Conservation (phyloP, 192 early-diverging fungal species). For the Gryganskiella cystojenkinii region DNA sequence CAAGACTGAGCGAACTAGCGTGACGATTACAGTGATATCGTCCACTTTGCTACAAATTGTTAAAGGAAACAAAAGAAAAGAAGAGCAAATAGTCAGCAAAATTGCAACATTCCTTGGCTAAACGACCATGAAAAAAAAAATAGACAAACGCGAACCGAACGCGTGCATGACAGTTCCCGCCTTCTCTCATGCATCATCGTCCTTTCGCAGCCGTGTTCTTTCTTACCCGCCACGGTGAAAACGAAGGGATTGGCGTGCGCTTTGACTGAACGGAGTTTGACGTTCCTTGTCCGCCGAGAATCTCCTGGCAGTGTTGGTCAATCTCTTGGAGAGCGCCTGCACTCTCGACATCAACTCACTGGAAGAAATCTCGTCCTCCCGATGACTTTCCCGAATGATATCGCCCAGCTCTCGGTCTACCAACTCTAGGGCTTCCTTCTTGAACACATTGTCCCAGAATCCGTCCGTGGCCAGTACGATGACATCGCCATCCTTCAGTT, state of each 20-base stretch:
- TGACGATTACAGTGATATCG: slow-evolving; percentile 68
- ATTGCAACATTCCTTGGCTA: no score
- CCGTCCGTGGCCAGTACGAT: slow-evolving; percentile 69
- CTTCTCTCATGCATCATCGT: no score
- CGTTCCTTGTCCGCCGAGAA: slow-evolving; percentile 58
- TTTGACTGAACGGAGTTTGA: slow-evolving; percentile 61
- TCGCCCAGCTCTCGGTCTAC: slow-evolving; percentile 59
- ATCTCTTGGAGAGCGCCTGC: slow-evolving; percentile 55
- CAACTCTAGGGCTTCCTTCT: slow-evolving; percentile 61
- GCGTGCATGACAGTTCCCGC: no score
- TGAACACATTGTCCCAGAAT: slow-evolving; percentile 70
- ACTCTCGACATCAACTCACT: slow-evolving; percentile 51
- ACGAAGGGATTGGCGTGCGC: slow-evolving; percentile 57
- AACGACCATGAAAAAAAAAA: slow-evolving; percentile 3
- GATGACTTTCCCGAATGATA: slow-evolving; percentile 31
- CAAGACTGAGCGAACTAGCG: slow-evolving; percentile 51
- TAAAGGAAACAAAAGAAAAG: not conserved
- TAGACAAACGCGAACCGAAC: no score
- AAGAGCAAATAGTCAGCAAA: no score
- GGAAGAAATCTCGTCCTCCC: not conserved
- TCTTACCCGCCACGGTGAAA: slow-evolving; percentile 53
- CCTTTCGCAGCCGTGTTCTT: no score
- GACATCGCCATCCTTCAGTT: slow-evolving; percentile 65
- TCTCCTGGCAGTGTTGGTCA: slow-evolving; percentile 63
- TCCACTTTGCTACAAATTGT: slow-evolving; percentile 62